Base-by-base conservation (phyloP, 1,284 basidiomycete genomes). In the Ustilago vetiveriae region DNA sequence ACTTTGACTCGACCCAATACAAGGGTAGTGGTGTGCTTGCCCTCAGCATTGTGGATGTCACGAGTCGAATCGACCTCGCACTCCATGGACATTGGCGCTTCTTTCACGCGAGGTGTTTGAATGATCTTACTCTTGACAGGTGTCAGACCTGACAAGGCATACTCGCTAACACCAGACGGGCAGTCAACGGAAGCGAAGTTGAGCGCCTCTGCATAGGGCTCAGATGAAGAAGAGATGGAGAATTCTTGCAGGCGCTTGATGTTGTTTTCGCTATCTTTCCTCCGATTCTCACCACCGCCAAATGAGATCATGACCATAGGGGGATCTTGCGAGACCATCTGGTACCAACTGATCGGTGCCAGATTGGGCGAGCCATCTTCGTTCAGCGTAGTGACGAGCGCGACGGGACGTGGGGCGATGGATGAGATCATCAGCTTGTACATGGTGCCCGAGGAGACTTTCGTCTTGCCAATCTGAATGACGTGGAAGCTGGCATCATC, bases 291-390 rank as follows among this genome's bases (percentile, higher is more conserved):
- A 6, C 41, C 37, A 5, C 75, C 75, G 3, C 73, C 73, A 24
- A 77, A 77, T 2, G 63, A 68, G 42, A 77, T 50, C 73, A 75
- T 75, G 11, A 75, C 74, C 54, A 76, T 65, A 0, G 75, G 60
- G 0, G 75, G 75, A 48, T 77, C 58, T 38, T 75, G 74, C 30
- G 56, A 66, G 3, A 77, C 71, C 74, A 77, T 75, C 51, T 77
- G 73, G 23, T 72, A 77, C 74, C 74, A 75, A 52, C 56, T 66
- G 42, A 77, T 71, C 0, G 75, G 74, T 2, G 72, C 72, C 16
- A 77, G 44, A 26, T 77, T 77, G 6, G 65, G 70, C 0, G 50
- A 44, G 1, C 68, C 68, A 13, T 77, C 51, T 17, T 73, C 57
- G 24, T 72, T 69, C 22, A 72, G 46, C 7, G 75, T 76, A 1